phyloP scores from a whole-genome alignment of 2,329 filamentous ascomycete genomes.

The Neofusicoccum sp. region DNA sequence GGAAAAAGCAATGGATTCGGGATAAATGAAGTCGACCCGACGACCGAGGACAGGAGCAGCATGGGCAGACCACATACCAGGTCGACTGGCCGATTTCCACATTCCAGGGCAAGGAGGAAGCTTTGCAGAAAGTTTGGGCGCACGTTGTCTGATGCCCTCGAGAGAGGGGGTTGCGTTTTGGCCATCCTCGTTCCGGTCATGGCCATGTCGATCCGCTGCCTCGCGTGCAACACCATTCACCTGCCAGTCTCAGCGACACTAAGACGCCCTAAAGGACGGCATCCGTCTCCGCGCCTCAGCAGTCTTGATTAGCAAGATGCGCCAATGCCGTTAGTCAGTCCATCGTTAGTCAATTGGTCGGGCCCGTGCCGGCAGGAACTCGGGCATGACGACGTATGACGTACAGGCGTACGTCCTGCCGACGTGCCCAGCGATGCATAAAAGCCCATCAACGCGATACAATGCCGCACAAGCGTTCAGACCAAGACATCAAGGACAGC shows the following conservation, averaged over 20 bases:
- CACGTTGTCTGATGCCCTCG: background rate
- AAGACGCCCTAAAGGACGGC: too few species aligned
- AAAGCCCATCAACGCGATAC: background rate
- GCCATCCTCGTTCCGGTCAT: background rate
- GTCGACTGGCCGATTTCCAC: background rate
- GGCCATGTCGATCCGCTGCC: background rate
- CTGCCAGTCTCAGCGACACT: background rate
- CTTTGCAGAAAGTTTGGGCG: background rate
- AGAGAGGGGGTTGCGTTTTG: background rate
- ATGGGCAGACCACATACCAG: background rate
- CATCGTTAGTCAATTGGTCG: too few species aligned
- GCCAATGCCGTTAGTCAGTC: too few species aligned
- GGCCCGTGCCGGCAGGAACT: too few species aligned
- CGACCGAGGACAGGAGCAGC: background rate
- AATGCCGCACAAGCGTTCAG: background rate
- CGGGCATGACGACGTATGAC: constrained; percentile 9
- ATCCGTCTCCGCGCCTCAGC: too few species aligned
- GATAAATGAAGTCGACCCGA: background rate
- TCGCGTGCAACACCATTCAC: background rate
- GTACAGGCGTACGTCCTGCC: too few species aligned
- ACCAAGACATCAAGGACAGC: background rate
- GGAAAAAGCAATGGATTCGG: background rate
- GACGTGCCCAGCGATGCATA: too few species aligned
- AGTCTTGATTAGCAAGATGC: background rate
- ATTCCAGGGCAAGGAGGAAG: background rate